Percentiles rank a stretch among this genome's conserved stretches.
These are phyloP conservation scores for Phoenix dactylifera DNA, from an alignment of 176 grass and related monocot genomes.

Conservation along the genomic window DNA sequence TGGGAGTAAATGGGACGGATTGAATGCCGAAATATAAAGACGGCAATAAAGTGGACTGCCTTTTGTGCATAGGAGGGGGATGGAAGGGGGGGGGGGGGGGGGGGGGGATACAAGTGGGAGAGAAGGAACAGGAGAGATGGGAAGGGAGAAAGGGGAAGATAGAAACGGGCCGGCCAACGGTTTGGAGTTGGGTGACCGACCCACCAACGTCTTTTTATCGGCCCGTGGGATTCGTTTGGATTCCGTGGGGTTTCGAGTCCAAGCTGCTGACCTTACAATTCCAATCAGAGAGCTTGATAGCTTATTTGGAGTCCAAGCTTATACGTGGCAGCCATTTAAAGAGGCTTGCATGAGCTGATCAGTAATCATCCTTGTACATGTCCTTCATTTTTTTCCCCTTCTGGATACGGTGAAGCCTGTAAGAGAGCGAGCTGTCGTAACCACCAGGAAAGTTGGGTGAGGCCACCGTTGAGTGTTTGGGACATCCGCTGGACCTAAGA, in stretches of 20 bases:
- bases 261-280: too few species aligned
- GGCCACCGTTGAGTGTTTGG: not conserved
- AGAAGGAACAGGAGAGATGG: too few species aligned
- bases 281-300: too few species aligned
- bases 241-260: too few species aligned
- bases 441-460: constrained; percentile 14
- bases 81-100: not conserved
- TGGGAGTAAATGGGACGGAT: constrained; percentile 21
- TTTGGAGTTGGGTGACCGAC: constrained; percentile 26
- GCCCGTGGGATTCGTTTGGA: too few species aligned
- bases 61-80: not conserved
- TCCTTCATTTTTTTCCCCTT: too few species aligned
- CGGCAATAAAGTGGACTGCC: constrained; percentile 1
- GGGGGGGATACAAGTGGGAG: not conserved
- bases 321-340: too few species aligned
- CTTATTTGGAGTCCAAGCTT: too few species aligned
- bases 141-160: not conserved
- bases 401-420: too few species aligned
- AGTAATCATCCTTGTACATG: too few species aligned
- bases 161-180: not conserved
- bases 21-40: constrained; percentile 6
- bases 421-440: not conserved
- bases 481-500: too few species aligned
- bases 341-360: too few species aligned
- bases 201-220: not conserved